Evolutionary conservation across 2,329 filamentous ascomycete species (phyloP).

Genomic region (Neopestalotiopsis sp.): DNA sequence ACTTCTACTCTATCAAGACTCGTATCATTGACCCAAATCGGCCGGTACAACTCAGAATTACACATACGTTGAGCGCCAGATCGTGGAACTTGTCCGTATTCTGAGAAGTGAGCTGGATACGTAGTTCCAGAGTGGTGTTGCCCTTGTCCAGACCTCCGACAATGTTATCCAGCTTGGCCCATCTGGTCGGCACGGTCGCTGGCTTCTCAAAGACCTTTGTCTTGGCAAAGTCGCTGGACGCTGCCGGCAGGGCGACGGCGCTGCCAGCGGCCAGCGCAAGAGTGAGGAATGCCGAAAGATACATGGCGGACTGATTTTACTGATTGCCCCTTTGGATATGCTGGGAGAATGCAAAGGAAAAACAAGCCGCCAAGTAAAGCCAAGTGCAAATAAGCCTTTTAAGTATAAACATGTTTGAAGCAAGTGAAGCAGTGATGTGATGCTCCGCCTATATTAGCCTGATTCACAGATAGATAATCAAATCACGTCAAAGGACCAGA

Average conservation of each 20-base stretch:
- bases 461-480: not conserved
- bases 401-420: not conserved
- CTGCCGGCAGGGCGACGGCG: conserved; percentile 2
- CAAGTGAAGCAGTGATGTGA: not conserved
- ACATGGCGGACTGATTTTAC: not conserved
- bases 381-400: conserved; percentile 12
- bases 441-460: conserved; percentile 4
- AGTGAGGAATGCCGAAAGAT: conserved; percentile 1
- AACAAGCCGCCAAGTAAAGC: conserved; percentile 10
- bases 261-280: not conserved
- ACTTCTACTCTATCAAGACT: too few species aligned
- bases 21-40: not conserved
- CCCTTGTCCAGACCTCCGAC: conserved; percentile 3
- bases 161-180: conserved; percentile 2
- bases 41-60: not conserved
- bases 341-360: not conserved
- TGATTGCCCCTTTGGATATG: not conserved
- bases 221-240: not conserved
- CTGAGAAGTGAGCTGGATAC: conserved; percentile 11
- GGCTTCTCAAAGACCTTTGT: conserved; percentile 11
- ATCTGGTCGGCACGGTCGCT: not conserved
- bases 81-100: conserved; percentile 14
- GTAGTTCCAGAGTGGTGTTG: conserved; percentile 3
- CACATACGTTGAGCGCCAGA: conserved; percentile 11
- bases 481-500: not conserved